Evolutionary conservation across 2,329 filamentous ascomycete genomes (phyloP), one percentile per base, ranked within the genome.

Genomic region (Dactylellina sp.): DNA sequence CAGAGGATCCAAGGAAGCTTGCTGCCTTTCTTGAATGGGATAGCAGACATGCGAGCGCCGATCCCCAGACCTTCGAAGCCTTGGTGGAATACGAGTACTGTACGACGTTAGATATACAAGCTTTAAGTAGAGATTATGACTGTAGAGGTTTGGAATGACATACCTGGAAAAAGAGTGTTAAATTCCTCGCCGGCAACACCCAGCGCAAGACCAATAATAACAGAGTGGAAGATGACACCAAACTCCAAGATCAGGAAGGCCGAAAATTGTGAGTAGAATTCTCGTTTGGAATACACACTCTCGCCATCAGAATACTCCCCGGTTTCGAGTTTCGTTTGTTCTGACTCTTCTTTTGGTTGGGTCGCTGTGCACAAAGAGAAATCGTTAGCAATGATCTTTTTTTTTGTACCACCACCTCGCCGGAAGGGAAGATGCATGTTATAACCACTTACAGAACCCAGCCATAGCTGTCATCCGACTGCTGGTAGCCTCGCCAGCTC

Each of bases 11-110:
- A 79, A 0, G 60, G 64, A 24, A 74, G 55, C 52, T 80, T 79
- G 4, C 78, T 74, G 1, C 77, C 76, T 5, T 46, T 50, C 16
- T 70, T 57, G 3, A 79, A 78, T 2, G 79, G 76, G 2, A 91
- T 83, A 0, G 85, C 84, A 7, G 89, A 88, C 75, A 92, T 92
- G 12, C 89, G 86, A 7, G 87, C 87, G 16, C 90, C 90, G 0
- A 93, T 86, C 0, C 90, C 90, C 49, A 93, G 84, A 2, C 91
- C 90, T 79, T 92, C 90, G 77, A 93, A 91, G 83, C 91, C 87
- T 78, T 92, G 90, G 79, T 92, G 90, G 82, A 92, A 92, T 65
- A 92, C 81, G 68, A 93, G 91, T 61, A 92, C 90, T 72, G 47
- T 7, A 14, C 32, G 47, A 84, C 39, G 16, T 18, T n/a, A 64